Conservation (phyloP, 805 yeast species). For the Babjeviella inositovora region DNA sequence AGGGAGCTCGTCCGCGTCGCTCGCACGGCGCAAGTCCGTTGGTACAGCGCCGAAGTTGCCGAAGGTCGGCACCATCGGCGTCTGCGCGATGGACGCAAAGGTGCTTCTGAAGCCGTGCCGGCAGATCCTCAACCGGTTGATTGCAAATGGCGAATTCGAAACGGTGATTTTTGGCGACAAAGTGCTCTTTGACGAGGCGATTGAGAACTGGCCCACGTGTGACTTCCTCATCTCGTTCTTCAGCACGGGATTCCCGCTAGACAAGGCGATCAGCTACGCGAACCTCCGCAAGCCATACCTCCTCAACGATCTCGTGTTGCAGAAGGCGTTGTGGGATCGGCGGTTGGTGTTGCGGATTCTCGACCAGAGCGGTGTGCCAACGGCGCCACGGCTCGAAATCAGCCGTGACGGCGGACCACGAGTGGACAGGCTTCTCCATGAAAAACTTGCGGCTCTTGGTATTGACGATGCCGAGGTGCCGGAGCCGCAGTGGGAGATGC, state of each 20-base stretch:
- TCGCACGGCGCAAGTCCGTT: constrained; percentile 10
- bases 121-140: constrained; percentile 71
- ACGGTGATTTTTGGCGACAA: constrained; percentile 96
- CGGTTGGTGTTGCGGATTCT: constrained; percentile 69
- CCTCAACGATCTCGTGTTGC: constrained; percentile 81
- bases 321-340: constrained; percentile 95
- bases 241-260: constrained; percentile 91
- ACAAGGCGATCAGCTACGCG: constrained; percentile 85
- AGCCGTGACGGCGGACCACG: constrained; percentile 96
- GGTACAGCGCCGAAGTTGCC: constrained; percentile 35
- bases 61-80: constrained; percentile 86
- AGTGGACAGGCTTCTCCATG: constrained; percentile 50
- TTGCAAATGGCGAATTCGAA: constrained; percentile 91
- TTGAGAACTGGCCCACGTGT: constrained; percentile 98
- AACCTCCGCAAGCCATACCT: constrained; percentile 79
- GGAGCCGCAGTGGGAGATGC: constrained; percentile 79
- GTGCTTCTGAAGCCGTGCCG: constrained; percentile 93
- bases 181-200: constrained; percentile 80
- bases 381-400: constrained; percentile 79
- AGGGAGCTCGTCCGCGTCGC: constrained; percentile 1
- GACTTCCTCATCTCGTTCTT: constrained; percentile 89
- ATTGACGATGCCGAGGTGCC: constrained; percentile 24
- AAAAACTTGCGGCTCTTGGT: constrained; percentile 44
- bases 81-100: constrained; percentile 97
- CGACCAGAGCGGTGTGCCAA: constrained; percentile 72